phyloP scores from a whole-genome alignment of 192 early-diverging fungal genomes.

The Geranomyces variabilis region DNA sequence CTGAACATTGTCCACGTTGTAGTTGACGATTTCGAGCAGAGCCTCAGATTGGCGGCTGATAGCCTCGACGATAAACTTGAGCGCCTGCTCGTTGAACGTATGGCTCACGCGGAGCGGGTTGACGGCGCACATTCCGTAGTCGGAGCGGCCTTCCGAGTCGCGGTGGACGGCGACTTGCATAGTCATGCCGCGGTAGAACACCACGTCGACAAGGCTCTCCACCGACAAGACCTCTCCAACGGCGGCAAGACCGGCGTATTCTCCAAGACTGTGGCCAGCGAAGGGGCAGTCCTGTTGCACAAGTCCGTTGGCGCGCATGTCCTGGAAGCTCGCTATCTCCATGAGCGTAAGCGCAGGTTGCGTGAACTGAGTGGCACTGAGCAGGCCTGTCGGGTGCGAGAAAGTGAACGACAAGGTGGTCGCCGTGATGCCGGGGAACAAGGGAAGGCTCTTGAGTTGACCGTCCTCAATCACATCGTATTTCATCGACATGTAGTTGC shows the following conservation, averaged over 20 bases:
- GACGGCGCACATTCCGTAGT: conserved; percentile 94
- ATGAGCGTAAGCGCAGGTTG: conserved; percentile 89
- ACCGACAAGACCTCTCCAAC: conserved; percentile 86
- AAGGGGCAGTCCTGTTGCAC: conserved; percentile 82
- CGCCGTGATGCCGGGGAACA: conserved; percentile 87
- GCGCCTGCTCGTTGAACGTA: conserved; percentile 83
- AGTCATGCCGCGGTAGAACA: conserved; percentile 97
- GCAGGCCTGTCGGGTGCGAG: conserved; percentile 78
- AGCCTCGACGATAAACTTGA: conserved; percentile 78
- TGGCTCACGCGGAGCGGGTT: conserved; percentile 87
- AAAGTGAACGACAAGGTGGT: conserved; percentile 79
- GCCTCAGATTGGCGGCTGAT: conserved; percentile 78
- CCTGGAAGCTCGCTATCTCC: conserved; percentile 88
- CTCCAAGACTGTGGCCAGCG: conserved; percentile 91
- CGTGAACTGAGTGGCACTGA: conserved; percentile 94
- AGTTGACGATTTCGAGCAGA: conserved; percentile 94
- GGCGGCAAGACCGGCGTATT: conserved; percentile 88
- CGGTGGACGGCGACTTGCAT: conserved; percentile 93
- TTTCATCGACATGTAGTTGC: conserved; percentile 86
- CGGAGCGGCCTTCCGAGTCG: conserved; percentile 75
- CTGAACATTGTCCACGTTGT: conserved; percentile 97
- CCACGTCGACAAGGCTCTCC: conserved; percentile 85
- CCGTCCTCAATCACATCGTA: conserved; percentile 85
- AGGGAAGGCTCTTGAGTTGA: conserved; percentile 71
- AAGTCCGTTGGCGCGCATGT: conserved; percentile 86